These are phyloP conservation scores for Mycena citricolor DNA, from an alignment of 1,284 basidiomycete genomes.

Conservation along the genomic window DNA sequence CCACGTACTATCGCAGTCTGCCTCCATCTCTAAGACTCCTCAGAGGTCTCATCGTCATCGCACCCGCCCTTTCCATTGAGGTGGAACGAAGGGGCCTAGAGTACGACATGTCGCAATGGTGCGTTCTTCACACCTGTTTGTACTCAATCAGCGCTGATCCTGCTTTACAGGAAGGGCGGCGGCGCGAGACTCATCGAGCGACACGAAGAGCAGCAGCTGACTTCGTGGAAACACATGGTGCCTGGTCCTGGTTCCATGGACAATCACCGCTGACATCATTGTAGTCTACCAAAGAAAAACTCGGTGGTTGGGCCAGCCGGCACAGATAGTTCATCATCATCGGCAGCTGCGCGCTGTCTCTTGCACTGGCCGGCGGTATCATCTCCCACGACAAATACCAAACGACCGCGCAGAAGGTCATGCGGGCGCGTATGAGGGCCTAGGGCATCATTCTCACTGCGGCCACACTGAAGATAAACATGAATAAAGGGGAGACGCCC, in stretches of 20 bases:
- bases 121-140: constrained; percentile 25
- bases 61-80: constrained; percentile 71
- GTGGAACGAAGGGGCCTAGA: constrained; percentile 79
- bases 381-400: constrained; percentile 72
- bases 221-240: constrained; percentile 64
- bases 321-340: constrained; percentile 83
- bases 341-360: constrained; percentile 77
- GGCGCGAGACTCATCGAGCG: constrained; percentile 60
- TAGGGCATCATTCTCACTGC: constrained; percentile 76
- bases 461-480: constrained; percentile 60
- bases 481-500: constrained; percentile 33
- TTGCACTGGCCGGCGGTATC: constrained; percentile 69
- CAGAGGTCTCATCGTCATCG: constrained; percentile 63
- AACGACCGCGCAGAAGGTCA: constrained; percentile 71
- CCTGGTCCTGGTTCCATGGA: too few species aligned
- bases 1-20: constrained; percentile 64
- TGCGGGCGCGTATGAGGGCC: constrained; percentile 93
- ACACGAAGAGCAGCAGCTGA: constrained; percentile 46
- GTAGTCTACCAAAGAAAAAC: constrained; percentile 57
- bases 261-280: too few species aligned
- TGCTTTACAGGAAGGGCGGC: constrained; percentile 52
- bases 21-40: constrained; percentile 78
- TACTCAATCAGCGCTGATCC: constrained; percentile 5
- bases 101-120: constrained; percentile 75
- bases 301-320: constrained; percentile 69